These are phyloP conservation scores for Calamus simplicifolius DNA, from an alignment of 176 grass and related monocot species.

Conservation along the genomic window DNA sequence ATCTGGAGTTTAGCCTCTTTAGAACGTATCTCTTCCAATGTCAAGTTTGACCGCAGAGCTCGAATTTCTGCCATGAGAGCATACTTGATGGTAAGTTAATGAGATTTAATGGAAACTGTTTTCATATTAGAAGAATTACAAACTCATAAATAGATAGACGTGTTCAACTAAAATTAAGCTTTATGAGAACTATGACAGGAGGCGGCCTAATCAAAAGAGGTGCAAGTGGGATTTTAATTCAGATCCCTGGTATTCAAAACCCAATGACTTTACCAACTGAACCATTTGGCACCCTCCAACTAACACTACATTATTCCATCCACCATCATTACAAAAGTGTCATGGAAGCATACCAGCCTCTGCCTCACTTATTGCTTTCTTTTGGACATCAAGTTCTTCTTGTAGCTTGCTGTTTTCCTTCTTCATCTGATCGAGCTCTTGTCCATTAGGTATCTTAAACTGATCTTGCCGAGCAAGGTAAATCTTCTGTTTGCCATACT, in stretches of 20 bases:
- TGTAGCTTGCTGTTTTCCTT: constrained; percentile 65
- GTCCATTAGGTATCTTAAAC: constrained; percentile 72
- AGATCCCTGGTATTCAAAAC: no score
- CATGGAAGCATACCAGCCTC: constrained; percentile 57
- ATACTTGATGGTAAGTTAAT: not conserved
- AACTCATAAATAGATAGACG: no score
- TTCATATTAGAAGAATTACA: no score
- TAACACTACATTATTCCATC: no score
- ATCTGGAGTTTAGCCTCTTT: constrained; percentile 63
- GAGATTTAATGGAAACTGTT: no score
- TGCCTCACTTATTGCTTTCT: constrained; percentile 68
- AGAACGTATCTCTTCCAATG: constrained; percentile 59
- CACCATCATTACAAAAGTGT: not conserved
- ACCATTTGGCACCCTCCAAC: no score
- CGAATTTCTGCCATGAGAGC: constrained; percentile 53
- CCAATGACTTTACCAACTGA: no score
- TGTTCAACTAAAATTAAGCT: no score
- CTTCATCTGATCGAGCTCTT: constrained; percentile 95
- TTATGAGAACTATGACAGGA: no score
- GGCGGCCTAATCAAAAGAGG: no score
- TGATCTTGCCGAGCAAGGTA: constrained; percentile 95
- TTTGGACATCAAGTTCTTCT: constrained; percentile 59
- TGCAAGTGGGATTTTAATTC: no score
- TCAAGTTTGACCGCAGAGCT: constrained; percentile 82
- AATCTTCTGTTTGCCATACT: constrained; percentile 97